phyloP scores from a whole-genome alignment of 208 protist species.

The Porcisia hertigi region DNA sequence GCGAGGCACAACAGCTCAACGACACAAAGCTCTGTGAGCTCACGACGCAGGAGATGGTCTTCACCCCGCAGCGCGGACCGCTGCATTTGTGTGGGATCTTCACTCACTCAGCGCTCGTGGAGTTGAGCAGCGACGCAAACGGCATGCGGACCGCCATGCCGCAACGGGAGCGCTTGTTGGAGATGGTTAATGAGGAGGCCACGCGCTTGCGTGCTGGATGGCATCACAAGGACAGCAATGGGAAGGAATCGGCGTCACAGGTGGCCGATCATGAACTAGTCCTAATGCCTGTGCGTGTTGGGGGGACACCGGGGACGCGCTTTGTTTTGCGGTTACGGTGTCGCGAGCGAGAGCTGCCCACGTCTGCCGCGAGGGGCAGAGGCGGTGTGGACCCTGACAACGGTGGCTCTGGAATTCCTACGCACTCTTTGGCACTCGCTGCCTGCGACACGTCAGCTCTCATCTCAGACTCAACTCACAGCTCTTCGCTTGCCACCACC shows the following conservation, averaged over 20 bases:
- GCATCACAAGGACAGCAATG: background rate
- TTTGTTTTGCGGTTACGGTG: constrained; percentile 61
- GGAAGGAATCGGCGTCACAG: background rate
- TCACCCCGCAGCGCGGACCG: constrained; percentile 73
- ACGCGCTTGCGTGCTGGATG: background rate
- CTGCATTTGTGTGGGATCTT: constrained; percentile 74
- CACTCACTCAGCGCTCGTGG: constrained; percentile 56
- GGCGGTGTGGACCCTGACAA: background rate
- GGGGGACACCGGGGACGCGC: constrained; percentile 11
- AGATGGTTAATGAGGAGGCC: constrained; percentile 31
- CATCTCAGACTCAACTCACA: background rate
- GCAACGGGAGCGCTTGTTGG: constrained; percentile 38
- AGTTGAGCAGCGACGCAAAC: constrained; percentile 26
- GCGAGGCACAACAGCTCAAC: constrained; percentile 79
- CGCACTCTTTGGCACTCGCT: background rate
- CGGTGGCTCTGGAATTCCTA: background rate
- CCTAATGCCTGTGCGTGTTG: constrained; percentile 54
- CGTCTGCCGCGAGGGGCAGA: background rate
- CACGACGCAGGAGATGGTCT: constrained; percentile 58
- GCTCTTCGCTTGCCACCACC: no score
- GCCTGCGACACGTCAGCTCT: background rate
- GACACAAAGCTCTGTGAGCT: constrained; percentile 71
- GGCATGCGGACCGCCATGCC: constrained; percentile 20
- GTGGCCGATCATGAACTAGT: constrained; percentile 66
- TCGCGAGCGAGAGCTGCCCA: constrained; percentile 18